Evolutionary conservation across 805 yeast genomes (phyloP).

Genomic region (Wickerhamomyces xylosicus): DNA sequence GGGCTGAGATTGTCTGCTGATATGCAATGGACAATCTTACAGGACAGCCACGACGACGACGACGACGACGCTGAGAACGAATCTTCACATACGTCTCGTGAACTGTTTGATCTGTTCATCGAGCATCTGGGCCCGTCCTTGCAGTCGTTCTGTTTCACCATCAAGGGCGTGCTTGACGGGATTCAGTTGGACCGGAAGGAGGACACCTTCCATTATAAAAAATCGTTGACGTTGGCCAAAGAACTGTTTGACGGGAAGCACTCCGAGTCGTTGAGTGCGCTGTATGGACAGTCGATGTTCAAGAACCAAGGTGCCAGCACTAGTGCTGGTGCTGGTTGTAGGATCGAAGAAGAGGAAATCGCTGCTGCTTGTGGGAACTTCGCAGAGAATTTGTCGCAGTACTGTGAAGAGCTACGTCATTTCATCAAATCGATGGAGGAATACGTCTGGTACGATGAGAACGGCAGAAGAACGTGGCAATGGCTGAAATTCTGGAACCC

Average conservation of each 20-base stretch:
- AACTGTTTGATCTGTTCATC: constrained; percentile 56
- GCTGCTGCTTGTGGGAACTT: constrained; percentile 82
- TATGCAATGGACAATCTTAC: constrained; percentile 49
- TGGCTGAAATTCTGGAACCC: constrained; percentile 47
- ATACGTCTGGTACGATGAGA: constrained; percentile 18
- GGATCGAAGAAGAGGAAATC: constrained; percentile 65
- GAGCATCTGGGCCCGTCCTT: constrained; percentile 64
- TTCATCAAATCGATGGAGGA: constrained; percentile 36
- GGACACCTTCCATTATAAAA: constrained; percentile 32
- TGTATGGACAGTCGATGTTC: constrained; percentile 32
- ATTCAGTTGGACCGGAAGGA: constrained; percentile 41
- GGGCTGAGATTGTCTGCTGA: constrained; percentile 62
- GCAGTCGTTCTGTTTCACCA: constrained; percentile 53
- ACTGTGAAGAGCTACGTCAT: constrained; percentile 43
- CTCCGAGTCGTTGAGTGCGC: constrained; percentile 39
- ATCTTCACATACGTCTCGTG: too few relatives aligned
- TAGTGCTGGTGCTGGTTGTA: constrained; percentile 19
- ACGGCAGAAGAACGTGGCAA: constrained; percentile 25
- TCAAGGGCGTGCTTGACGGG: constrained; percentile 48
- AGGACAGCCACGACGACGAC: constrained; percentile 12
- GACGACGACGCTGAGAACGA: too few relatives aligned
- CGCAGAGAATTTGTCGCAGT: constrained; percentile 51
- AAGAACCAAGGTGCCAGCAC: constrained; percentile 3
- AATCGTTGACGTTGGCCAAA: constrained; percentile 39
- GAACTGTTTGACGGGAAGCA: constrained; percentile 49